phyloP scores from a whole-genome alignment of 805 yeast species.

The Ogataea parapolymorpha region DNA sequence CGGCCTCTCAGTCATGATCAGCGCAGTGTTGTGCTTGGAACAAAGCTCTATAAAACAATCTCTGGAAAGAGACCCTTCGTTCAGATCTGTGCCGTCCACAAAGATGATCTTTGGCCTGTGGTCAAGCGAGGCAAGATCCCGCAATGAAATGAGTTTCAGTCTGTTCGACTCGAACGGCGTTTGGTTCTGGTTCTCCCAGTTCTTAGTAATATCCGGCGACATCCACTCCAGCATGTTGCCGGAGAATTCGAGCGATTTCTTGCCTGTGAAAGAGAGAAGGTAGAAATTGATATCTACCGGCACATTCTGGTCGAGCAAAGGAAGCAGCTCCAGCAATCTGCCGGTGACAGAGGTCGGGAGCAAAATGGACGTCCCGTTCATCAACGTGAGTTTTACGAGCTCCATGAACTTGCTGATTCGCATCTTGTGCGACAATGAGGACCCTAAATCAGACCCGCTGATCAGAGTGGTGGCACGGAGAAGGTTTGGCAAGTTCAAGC shows the following conservation, averaged over 20 bases:
- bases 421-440: constrained; percentile 56
- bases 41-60: constrained; percentile 55
- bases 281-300: constrained; percentile 56
- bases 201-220: constrained; percentile 79
- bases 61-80: constrained; percentile 59
- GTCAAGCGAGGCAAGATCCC: constrained; percentile 49
- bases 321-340: constrained; percentile 73
- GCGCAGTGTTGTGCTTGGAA: constrained; percentile 60
- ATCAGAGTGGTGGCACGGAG: constrained; percentile 80
- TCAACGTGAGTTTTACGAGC: constrained; percentile 61
- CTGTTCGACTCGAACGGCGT: constrained; percentile 71
- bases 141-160: constrained; percentile 54
- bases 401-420: constrained; percentile 63
- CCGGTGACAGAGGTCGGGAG: constrained; percentile 81
- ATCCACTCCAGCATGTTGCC: constrained; percentile 94
- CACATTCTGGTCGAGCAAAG: constrained; percentile 28
- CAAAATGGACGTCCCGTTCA: constrained; percentile 75
- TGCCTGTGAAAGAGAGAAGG: constrained; percentile 73
- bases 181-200: constrained; percentile 75
- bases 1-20: constrained; percentile 71
- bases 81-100: constrained; percentile 65
- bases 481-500: constrained; percentile 52
- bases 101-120: constrained; percentile 75
- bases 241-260: constrained; percentile 75
- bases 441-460: constrained; percentile 68